phyloP scores from a whole-genome alignment of 257 asterid genomes.

The Lantana camara region DNA sequence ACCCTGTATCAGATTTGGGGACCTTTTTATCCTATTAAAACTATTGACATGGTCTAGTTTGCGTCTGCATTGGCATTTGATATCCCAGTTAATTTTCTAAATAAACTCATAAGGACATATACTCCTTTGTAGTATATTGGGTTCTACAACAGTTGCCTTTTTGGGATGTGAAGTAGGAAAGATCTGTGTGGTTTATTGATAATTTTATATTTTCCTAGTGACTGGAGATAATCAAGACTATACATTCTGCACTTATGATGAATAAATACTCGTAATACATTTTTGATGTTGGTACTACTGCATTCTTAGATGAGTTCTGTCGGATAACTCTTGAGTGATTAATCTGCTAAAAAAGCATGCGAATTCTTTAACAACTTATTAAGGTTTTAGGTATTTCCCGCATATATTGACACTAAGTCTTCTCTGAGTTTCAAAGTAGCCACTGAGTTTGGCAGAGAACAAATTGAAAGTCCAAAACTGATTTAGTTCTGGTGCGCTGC shows the following conservation, averaged over 20 bases:
- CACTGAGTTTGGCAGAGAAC: not conserved
- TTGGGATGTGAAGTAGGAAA: conserved; percentile 14
- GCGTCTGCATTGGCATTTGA: not conserved
- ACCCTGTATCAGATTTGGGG: conserved; percentile 7
- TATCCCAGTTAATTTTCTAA: conserved; percentile 4
- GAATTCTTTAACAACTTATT: too few relatives aligned
- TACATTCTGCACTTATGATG: too few relatives aligned
- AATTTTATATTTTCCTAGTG: conserved; percentile 4
- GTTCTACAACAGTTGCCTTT: not conserved
- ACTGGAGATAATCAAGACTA: not conserved
- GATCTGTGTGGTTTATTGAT: conserved; percentile 2
- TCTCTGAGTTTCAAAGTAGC: not conserved
- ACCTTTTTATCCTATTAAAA: not conserved
- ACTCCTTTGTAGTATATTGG: conserved; percentile 12
- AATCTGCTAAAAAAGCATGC: too few relatives aligned
- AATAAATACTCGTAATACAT: not conserved
- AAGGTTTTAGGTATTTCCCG: too few relatives aligned
- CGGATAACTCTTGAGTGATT: too few relatives aligned
- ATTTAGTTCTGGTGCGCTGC: conserved; percentile 14
- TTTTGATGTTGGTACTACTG: too few relatives aligned
- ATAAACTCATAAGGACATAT: not conserved
- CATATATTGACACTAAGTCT: too few relatives aligned
- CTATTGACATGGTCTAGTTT: too few relatives aligned
- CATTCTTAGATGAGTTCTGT: too few relatives aligned
- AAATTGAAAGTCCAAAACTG: not conserved